Percentiles rank a stretch among this genome's conserved stretches.
These are phyloP conservation scores for Schizosaccharomyces japonicus DNA, from an alignment of 805 yeast genomes.

Conservation along the genomic window DNA sequence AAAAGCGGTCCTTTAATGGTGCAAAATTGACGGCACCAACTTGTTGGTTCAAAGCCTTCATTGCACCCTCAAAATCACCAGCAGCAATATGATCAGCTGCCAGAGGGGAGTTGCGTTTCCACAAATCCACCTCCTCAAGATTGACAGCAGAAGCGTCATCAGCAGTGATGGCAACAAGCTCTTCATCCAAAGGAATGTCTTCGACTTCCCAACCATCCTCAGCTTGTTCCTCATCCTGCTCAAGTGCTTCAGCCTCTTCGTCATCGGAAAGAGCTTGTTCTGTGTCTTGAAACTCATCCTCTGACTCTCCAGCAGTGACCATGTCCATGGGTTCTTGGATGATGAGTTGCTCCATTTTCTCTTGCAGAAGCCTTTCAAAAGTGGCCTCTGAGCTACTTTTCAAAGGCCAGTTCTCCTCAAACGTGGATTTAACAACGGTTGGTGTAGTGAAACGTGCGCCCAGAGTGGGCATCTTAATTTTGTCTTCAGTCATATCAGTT, in stretches of 20 bases:
- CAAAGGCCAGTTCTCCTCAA: conserved; percentile 54
- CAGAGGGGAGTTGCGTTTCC: conserved; percentile 74
- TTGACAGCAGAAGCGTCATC: conserved; percentile 26
- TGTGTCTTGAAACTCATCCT: conserved; percentile 6
- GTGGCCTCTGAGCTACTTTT: conserved; percentile 46
- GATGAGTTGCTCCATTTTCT: conserved; percentile 44
- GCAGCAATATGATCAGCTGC: conserved; percentile 89
- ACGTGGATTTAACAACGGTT: conserved; percentile 25
- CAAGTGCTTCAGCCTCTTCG: conserved; percentile 9
- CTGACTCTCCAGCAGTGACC: conserved; percentile 8
- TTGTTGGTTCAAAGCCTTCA: conserved; percentile 74
- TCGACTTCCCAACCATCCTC: conserved; percentile 16
- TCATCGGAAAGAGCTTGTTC: conserved; percentile 9
- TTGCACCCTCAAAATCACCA: conserved; percentile 89
- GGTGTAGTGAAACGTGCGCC: conserved; percentile 23
- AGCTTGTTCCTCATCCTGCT: conserved; percentile 9
- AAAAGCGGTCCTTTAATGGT: conserved; percentile 61
- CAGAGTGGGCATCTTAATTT: conserved; percentile 34
- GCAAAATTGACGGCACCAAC: conserved; percentile 67
- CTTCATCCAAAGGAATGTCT: conserved; percentile 22
- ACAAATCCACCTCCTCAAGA: conserved; percentile 36
- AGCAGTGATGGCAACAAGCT: conserved; percentile 29
- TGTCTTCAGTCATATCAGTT: conserved; percentile 39
- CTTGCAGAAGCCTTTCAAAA: conserved; percentile 65
- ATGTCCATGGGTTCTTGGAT: conserved; percentile 22